Conservation (phyloP, 2,329 filamentous ascomycete genomes). For the Colletotrichum horii region DNA sequence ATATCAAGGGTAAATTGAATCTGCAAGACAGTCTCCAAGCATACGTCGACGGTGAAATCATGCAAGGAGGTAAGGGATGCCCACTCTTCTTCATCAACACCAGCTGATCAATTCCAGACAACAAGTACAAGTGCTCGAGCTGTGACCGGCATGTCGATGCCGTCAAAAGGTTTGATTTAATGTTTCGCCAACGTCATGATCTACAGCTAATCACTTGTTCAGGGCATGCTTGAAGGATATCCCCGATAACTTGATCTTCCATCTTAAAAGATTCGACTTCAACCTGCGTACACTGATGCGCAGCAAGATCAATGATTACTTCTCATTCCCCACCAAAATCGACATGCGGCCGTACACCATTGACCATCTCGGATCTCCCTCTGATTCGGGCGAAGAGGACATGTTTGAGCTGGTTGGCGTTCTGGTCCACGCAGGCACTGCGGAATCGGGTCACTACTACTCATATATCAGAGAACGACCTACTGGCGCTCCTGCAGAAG, state of each 20-base stretch:
- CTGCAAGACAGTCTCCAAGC: conserved; percentile 88
- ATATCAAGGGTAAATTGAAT: conserved; percentile 88
- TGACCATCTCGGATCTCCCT: conserved; percentile 75
- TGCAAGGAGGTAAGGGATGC: conserved; percentile 75
- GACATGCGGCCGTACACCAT: conserved; percentile 91
- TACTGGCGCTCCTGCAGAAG: conserved; percentile 46
- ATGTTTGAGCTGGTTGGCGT: conserved; percentile 94
- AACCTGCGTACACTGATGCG: conserved; percentile 78
- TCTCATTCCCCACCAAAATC: conserved; percentile 82
- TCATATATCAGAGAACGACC: conserved; percentile 89
- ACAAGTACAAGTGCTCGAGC: conserved; percentile 96
- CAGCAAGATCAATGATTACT: conserved; percentile 95
- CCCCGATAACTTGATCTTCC: conserved; percentile 93
- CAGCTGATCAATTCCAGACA: conserved; percentile 59
- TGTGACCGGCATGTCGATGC: conserved; percentile 91
- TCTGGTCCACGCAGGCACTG: conserved; percentile 89
- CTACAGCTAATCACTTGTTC: conserved; percentile 1
- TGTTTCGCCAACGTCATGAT: not conserved
- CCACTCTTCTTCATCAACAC: not conserved
- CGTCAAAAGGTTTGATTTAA: conserved; percentile 73
- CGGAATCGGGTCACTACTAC: conserved; percentile 96
- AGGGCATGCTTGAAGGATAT: conserved; percentile 91
- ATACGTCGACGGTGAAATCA: conserved; percentile 95
- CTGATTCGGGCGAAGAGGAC: conserved; percentile 65
- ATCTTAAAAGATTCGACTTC: conserved; percentile 88